phyloP scores from a whole-genome alignment of 2,329 filamentous ascomycete species.

The Aureobasidium leucospermi region DNA sequence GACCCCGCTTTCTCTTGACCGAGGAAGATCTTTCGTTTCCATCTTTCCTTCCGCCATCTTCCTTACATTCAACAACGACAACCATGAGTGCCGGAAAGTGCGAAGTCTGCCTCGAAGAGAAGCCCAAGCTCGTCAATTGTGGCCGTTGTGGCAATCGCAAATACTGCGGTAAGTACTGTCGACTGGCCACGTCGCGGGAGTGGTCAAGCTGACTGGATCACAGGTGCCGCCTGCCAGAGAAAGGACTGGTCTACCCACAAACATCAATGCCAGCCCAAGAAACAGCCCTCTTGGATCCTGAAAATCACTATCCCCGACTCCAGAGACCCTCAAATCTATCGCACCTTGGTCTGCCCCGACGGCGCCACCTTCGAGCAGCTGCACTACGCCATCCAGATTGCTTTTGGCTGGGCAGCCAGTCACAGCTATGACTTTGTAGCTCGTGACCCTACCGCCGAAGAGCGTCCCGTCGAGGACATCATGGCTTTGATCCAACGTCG shows the following conservation, averaged over 20 bases:
- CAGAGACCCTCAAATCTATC: conserved; percentile 20
- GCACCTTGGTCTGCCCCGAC: conserved; percentile 23
- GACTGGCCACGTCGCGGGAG: neutral
- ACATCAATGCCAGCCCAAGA: conserved; percentile 19
- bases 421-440: conserved; percentile 23
- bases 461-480: neutral
- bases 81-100: conserved; percentile 4
- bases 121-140: conserved; percentile 2
- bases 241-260: conserved; percentile 18
- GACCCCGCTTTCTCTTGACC: neutral
- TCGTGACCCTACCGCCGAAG: conserved; percentile 1
- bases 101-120: conserved; percentile 8
- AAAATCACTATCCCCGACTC: conserved; percentile 19
- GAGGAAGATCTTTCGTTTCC: neutral
- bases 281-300: conserved; percentile 21
- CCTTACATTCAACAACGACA: neutral
- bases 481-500: neutral
- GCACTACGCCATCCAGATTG: conserved; percentile 23
- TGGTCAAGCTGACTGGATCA: neutral
- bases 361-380: conserved; percentile 20
- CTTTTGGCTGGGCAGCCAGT: conserved; percentile 23
- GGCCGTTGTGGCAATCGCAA: conserved; percentile 3
- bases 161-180: neutral
- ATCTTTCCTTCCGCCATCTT: neutral
- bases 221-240: conserved; percentile 15